phyloP scores from a whole-genome alignment of 805 yeast genomes.

The Saccharomycopsis schoenii region DNA sequence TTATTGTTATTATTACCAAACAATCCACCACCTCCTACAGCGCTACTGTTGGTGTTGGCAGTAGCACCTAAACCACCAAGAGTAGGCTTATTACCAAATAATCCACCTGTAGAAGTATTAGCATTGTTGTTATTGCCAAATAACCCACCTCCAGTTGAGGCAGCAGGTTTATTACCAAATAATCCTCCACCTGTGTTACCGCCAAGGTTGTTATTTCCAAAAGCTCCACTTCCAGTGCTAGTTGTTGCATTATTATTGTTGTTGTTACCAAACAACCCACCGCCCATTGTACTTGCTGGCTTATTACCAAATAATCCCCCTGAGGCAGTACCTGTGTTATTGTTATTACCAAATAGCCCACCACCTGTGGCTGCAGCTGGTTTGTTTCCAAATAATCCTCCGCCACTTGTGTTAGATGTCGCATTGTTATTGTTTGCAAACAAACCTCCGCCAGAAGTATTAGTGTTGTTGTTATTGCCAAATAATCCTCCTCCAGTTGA shows the following conservation, averaged over 20 bases:
- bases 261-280: slow-evolving; percentile 25
- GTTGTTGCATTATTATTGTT: slow-evolving; percentile 13
- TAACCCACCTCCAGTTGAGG: slow-evolving; percentile 24
- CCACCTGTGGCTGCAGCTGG: slow-evolving; percentile 26
- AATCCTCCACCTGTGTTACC: slow-evolving; percentile 22
- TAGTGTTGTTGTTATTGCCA: slow-evolving; percentile 22
- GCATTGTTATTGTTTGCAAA: slow-evolving; percentile 24
- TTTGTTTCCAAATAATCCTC: slow-evolving; percentile 22
- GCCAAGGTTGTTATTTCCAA: slow-evolving; percentile 23
- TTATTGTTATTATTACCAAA: slow-evolving; percentile 28
- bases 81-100: slow-evolving; percentile 23
- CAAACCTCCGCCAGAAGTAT: slow-evolving; percentile 19
- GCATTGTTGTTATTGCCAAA: slow-evolving; percentile 23
- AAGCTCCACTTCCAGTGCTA: slow-evolving; percentile 22
- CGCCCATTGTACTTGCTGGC: slow-evolving; percentile 20
- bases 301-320: slow-evolving; percentile 26
- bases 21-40: slow-evolving; percentile 21
- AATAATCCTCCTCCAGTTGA: slow-evolving; percentile 22
- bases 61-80: slow-evolving; percentile 27
- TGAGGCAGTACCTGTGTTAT: slow-evolving; percentile 10
- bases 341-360: slow-evolving; percentile 26
- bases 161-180: slow-evolving; percentile 22
- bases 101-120: slow-evolving; percentile 22
- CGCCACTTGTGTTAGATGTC: slow-evolving; percentile 21
- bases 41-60: slow-evolving; percentile 17